Conservation (phyloP, 2,329 filamentous ascomycete genomes). For the Apiospora aurea region DNA sequence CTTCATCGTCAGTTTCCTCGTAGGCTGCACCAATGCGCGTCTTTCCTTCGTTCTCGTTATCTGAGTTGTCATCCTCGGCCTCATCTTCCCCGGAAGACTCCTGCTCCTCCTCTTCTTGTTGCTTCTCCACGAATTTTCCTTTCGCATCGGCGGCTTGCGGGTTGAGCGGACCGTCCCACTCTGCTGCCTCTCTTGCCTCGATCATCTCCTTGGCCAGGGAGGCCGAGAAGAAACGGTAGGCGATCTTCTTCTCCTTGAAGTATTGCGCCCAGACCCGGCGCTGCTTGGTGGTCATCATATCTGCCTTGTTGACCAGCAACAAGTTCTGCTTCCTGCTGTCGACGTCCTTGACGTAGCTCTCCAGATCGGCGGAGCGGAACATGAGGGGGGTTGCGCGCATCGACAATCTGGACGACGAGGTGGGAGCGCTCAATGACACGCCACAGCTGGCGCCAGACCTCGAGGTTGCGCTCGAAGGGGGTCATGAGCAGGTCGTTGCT, state of each 20-base stretch:
- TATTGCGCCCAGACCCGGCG: constrained; percentile 85
- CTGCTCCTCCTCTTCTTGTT: constrained; percentile 1
- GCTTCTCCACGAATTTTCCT: constrained; percentile 32
- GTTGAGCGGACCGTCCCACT: constrained; percentile 47
- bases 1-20: constrained; percentile 56
- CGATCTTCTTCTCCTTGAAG: constrained; percentile 80
- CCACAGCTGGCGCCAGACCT: constrained; percentile 98
- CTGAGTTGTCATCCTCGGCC: constrained; percentile 28
- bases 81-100: constrained; percentile 32
- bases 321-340: constrained; percentile 88
- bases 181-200: constrained; percentile 68
- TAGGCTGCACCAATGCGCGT: constrained; percentile 46
- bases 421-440: constrained; percentile 97
- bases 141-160: constrained; percentile 41
- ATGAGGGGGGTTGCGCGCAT: constrained; percentile 91
- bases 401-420: constrained; percentile 96
- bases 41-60: constrained; percentile 43
- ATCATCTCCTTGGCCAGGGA: constrained; percentile 88
- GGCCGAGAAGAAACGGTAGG: constrained; percentile 97
- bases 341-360: constrained; percentile 92
- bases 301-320: constrained; percentile 95
- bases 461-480: constrained; percentile 94
- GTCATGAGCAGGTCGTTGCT: constrained; percentile 96
- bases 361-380: constrained; percentile 93
- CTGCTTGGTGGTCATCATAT: constrained; percentile 95